These are phyloP conservation scores for Purshia tridentata DNA, from an alignment of 306 rosid genomes.

Conservation along the genomic window DNA sequence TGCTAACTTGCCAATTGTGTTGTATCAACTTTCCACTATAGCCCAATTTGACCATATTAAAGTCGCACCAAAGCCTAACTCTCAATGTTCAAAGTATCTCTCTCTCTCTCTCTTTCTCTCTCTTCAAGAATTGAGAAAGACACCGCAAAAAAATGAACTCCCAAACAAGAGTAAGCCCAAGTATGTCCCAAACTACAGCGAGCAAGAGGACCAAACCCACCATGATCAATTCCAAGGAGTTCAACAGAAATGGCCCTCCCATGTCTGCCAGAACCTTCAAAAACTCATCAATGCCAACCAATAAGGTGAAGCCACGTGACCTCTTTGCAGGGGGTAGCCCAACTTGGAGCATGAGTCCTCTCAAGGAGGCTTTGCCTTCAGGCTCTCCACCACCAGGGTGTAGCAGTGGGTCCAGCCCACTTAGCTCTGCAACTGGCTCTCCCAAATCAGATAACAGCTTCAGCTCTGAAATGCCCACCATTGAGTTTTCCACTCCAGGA, in stretches of 20 bases:
- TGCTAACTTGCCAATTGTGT: too few species aligned
- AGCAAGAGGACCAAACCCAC: conserved; percentile 5
- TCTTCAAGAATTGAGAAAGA: background rate
- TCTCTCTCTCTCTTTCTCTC: conserved; percentile 7
- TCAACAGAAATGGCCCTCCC: conserved; percentile 3
- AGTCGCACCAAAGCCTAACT: too few species aligned
- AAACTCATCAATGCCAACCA: background rate
- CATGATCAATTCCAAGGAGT: background rate
- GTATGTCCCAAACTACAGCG: background rate
- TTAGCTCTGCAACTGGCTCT: conserved; percentile 19
- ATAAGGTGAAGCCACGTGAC: background rate
- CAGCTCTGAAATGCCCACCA: conserved; percentile 27
- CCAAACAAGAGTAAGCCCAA: background rate
- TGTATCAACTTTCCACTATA: too few species aligned
- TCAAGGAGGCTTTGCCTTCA: conserved; percentile 34
- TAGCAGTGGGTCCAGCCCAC: conserved; percentile 29
- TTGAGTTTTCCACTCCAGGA: conserved; percentile 40
- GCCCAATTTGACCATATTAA: too few species aligned
- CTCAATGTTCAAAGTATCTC: too few species aligned
- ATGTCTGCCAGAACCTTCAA: conserved; percentile 29
- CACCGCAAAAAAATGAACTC: conserved; percentile 7
- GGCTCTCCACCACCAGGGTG: conserved; percentile 43
- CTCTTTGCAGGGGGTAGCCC: conserved; percentile 5
- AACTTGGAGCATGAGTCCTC: conserved; percentile 45
- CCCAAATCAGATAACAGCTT: conserved; percentile 8